A percentile compares a stretch with the other conserved stretches of the same genome.
phyloP scores from a whole-genome alignment of 2,329 filamentous ascomycete species.

The Cladosporium sphaerospermum region DNA sequence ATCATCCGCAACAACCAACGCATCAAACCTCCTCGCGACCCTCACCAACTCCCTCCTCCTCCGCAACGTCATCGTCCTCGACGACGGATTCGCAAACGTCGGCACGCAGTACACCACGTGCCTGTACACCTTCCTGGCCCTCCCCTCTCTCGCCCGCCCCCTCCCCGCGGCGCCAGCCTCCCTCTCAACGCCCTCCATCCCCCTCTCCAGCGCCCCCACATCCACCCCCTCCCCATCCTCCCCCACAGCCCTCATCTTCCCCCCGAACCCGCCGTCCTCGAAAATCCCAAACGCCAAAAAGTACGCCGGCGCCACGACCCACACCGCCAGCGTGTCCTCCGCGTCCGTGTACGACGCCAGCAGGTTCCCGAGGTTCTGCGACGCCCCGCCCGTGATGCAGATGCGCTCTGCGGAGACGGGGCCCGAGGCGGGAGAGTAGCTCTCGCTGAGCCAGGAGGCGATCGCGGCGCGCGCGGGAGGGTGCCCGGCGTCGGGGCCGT shows the following conservation, averaged over 20 bases:
- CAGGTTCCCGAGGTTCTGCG: conserved; percentile 71
- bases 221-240: conserved; percentile 76
- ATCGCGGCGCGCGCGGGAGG: conserved; percentile 62
- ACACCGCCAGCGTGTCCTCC: conserved; percentile 65
- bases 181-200: conserved; percentile 47
- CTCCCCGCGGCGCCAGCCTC: conserved; percentile 20
- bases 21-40: conserved; percentile 73
- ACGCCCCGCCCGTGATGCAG: conserved; percentile 78
- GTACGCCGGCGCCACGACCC: conserved; percentile 77
- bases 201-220: conserved; percentile 51
- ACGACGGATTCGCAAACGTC: conserved; percentile 83
- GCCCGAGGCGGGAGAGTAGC: conserved; percentile 47
- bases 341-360: conserved; percentile 78
- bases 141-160: conserved; percentile 24
- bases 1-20: conserved; percentile 80
- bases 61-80: conserved; percentile 67
- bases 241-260: conserved; percentile 60
- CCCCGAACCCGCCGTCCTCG: conserved; percentile 68
- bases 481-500: conserved; percentile 73
- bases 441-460: conserved; percentile 61
- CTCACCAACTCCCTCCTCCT: conserved; percentile 63
- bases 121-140: conserved; percentile 69
- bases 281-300: conserved; percentile 82
- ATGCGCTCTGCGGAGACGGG: conserved; percentile 53
- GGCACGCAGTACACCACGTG: conserved; percentile 86